These are phyloP conservation scores for Eucalyptus marginata DNA, from an alignment of 345 rosid species.

Conservation along the genomic window DNA sequence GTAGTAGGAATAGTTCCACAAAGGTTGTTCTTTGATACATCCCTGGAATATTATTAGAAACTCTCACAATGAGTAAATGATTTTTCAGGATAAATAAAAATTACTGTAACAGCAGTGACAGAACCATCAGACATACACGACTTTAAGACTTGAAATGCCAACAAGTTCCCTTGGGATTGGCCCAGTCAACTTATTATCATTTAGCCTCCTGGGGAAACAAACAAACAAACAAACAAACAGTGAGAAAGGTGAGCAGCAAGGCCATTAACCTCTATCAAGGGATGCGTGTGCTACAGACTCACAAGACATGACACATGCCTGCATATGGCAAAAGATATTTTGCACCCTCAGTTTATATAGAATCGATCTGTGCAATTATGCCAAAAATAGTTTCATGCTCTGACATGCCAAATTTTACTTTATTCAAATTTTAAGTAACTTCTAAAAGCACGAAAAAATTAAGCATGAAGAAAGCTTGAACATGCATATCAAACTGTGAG, in stretches of 20 bases:
- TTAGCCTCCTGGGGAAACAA: conserved; percentile 40
- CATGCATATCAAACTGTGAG: not conserved
- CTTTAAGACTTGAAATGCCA: conserved; percentile 58
- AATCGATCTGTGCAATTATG: not conserved
- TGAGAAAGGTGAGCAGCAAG: not conserved
- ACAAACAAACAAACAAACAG: not conserved
- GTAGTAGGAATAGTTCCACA: conserved; percentile 95
- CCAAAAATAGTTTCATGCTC: not conserved
- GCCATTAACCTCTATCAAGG: not conserved
- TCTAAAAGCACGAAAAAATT: not conserved
- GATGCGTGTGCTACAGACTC: not conserved
- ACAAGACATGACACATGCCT: not conserved
- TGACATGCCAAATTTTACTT: not conserved
- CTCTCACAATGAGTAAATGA: not conserved
- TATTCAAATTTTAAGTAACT: not conserved
- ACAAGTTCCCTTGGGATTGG: conserved; percentile 52
- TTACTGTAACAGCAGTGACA: not conserved
- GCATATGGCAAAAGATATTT: not conserved
- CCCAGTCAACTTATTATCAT: conserved; percentile 50
- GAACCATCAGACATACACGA: conserved; percentile 34
- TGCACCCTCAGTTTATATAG: not conserved
- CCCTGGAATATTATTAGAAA: conserved; percentile 28
- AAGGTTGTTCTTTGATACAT: conserved; percentile 76
- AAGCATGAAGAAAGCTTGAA: not conserved
- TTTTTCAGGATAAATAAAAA: not conserved